Percentiles rank a stretch among this genome's conserved stretches.
phyloP scores from a whole-genome alignment of 2,329 filamentous ascomycete genomes.

The Venturia oleaginea region DNA sequence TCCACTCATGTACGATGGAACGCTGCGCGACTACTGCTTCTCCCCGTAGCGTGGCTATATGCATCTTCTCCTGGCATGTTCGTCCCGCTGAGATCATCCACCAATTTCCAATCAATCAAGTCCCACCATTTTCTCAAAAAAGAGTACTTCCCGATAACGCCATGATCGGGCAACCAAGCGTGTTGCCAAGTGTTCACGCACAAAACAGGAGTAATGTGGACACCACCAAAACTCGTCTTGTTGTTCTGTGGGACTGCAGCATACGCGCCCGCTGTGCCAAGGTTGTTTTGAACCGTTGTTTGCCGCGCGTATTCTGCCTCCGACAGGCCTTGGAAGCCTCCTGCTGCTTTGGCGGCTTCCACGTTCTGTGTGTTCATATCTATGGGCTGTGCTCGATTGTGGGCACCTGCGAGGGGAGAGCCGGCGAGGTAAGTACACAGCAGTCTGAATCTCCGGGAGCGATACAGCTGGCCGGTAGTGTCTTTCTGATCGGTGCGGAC shows the following conservation, averaged over 20 bases:
- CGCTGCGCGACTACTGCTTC: not conserved
- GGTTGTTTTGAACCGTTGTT: slow-evolving; percentile 25
- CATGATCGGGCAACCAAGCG: slow-evolving; percentile 78
- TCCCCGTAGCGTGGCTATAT: not conserved
- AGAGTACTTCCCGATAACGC: slow-evolving; percentile 61
- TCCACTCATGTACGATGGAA: not conserved
- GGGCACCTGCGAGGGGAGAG: slow-evolving; percentile 74
- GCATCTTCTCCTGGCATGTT: not conserved
- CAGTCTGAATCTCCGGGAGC: slow-evolving; percentile 45
- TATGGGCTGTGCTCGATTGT: slow-evolving; percentile 60
- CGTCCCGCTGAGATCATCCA: not conserved
- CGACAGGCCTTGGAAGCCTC: slow-evolving; percentile 15
- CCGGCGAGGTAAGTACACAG: slow-evolving; percentile 87
- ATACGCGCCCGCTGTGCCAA: slow-evolving; percentile 30
- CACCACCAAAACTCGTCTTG: slow-evolving; percentile 53
- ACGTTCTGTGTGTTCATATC: slow-evolving; percentile 58
- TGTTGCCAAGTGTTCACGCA: slow-evolving; percentile 98
- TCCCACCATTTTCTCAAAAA: slow-evolving; percentile 84
- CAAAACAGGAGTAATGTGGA: slow-evolving; percentile 65
- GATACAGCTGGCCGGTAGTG: slow-evolving; percentile 22
- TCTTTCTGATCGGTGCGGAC: slow-evolving; percentile 45
- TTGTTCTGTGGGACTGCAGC: slow-evolving; percentile 20
- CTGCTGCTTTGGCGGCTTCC: slow-evolving; percentile 6
- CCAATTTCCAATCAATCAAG: slow-evolving; percentile 62
- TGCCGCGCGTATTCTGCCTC: not conserved